These are phyloP conservation scores for Talaromyces sp. DNA, from an alignment of 2,329 filamentous ascomycete genomes.

Conservation along the genomic window DNA sequence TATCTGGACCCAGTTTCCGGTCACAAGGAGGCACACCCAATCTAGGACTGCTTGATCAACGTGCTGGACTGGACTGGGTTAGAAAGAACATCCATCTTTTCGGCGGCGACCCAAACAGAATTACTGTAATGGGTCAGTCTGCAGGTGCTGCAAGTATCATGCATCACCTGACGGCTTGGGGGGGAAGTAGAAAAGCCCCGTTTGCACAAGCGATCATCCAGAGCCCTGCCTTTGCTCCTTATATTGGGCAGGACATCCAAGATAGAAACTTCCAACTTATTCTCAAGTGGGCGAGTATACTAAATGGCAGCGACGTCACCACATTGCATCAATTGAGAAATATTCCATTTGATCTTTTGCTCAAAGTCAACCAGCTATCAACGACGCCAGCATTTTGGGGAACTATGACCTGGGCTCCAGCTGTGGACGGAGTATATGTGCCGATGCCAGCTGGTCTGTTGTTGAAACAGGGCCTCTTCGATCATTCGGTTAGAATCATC, in stretches of 20 bases:
- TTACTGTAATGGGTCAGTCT: constrained; percentile 52
- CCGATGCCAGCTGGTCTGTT: background rate
- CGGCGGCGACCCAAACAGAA: constrained; percentile 50
- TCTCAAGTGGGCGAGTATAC: constrained; percentile 5
- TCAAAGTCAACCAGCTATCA: constrained; percentile 5
- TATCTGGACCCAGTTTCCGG: background rate
- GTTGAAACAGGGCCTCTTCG: background rate
- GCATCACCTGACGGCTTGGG: constrained; percentile 28
- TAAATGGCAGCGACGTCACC: background rate
- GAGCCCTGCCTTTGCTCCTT: constrained; percentile 2
- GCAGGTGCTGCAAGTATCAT: constrained; percentile 41
- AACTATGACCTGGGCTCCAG: background rate
- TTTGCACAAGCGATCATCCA: background rate
- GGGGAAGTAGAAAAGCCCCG: background rate
- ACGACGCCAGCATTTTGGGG: background rate
- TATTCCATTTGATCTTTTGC: background rate
- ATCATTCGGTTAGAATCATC: background rate
- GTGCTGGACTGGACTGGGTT: constrained; percentile 56
- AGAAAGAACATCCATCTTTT: constrained; percentile 53
- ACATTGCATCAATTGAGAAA: constrained; percentile 2
- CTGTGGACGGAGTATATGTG: background rate
- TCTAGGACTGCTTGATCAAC: constrained; percentile 51
- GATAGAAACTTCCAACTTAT: background rate
- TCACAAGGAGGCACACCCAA: constrained; percentile 37
- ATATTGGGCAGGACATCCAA: background rate